Conservation (phyloP, 2,329 filamentous ascomycete species). For the Microsporum canis region DNA sequence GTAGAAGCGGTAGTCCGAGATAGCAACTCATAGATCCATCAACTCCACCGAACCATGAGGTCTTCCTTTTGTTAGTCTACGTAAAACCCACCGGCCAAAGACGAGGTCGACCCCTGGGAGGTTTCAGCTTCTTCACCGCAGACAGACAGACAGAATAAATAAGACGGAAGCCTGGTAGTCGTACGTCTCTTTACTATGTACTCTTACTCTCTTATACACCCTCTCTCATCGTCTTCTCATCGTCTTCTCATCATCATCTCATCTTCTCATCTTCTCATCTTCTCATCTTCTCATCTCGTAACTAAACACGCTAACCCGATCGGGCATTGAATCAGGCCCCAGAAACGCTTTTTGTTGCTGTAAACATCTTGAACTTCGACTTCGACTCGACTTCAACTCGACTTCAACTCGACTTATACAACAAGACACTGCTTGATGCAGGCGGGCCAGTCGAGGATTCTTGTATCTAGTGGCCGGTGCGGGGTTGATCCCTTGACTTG, state of each 20-base stretch:
- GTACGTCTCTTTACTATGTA: background rate
- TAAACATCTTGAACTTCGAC: background rate
- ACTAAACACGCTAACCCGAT: background rate
- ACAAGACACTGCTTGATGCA: background rate
- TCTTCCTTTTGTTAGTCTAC: no score
- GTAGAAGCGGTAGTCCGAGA: background rate
- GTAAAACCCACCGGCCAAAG: no score
- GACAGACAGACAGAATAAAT: background rate
- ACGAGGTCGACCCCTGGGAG: background rate
- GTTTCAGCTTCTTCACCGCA: background rate
- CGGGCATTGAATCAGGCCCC: constrained; percentile 1
- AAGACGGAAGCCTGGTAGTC: background rate
- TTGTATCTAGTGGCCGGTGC: background rate
- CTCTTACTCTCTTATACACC: background rate
- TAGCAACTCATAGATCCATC: background rate
- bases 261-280: background rate
- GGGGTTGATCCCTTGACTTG: background rate
- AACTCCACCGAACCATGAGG: no score
- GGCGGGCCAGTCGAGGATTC: background rate
- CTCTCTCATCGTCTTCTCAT: background rate
- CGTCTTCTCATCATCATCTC: background rate
- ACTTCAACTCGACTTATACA: background rate
- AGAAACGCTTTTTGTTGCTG: background rate
- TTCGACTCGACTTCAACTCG: background rate
- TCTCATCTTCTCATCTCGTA: background rate